Evolutionary conservation across 495 filamentous ascomycete species (phyloP).

Genomic region (Xylaria longipes): DNA sequence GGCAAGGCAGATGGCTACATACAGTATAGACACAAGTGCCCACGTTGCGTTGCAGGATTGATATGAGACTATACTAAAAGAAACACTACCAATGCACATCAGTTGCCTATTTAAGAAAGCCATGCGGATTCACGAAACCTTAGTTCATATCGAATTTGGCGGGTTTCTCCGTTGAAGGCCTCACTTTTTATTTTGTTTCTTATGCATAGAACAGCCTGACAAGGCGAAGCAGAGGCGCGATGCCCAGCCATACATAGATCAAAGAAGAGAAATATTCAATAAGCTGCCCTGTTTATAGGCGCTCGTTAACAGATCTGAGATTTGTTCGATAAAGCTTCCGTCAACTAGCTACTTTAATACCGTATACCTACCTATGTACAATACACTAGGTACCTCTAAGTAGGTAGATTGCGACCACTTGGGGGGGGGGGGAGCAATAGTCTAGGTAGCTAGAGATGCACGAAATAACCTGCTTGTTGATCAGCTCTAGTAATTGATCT

Average conservation of each 20-base stretch:
- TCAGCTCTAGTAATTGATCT: background rate
- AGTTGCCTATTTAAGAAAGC: slow-evolving; percentile 6
- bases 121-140: slow-evolving; percentile 22
- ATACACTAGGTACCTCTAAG: too few relatives aligned
- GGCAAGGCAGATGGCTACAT: background rate
- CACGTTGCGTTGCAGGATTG: background rate
- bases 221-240: background rate
- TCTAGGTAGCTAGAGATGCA: background rate
- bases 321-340: background rate
- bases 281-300: background rate
- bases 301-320: background rate
- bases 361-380: too few relatives aligned
- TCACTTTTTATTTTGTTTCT: background rate
- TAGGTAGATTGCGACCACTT: too few relatives aligned
- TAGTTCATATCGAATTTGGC: slow-evolving; percentile 5
- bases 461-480: background rate
- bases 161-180: background rate
- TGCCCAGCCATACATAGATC: background rate
- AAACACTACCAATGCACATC: background rate
- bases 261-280: background rate
- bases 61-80: background rate
- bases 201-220: background rate
- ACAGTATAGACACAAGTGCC: background rate
- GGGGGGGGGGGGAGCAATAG: background rate
- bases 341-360: background rate